Conservation (phyloP, 75 land plant genomes). For the Gnetum montanum region DNA sequence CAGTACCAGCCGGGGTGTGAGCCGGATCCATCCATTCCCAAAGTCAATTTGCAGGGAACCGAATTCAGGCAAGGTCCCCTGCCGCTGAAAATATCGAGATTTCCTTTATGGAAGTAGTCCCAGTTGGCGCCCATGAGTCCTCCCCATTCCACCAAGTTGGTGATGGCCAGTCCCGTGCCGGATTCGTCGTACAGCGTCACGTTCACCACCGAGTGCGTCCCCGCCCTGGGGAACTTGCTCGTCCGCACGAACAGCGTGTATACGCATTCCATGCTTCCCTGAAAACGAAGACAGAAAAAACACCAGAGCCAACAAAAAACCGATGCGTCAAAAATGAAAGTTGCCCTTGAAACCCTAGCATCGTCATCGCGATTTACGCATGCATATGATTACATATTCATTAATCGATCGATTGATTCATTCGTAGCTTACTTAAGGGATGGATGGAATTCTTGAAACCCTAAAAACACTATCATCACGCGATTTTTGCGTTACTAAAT, state of each 20-base stretch:
- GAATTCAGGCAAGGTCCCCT: background rate
- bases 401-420: too few relatives aligned
- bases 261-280: constrained; percentile 16
- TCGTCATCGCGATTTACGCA: too few relatives aligned
- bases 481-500: too few relatives aligned
- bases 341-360: too few relatives aligned
- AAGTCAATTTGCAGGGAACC: background rate
- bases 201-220: constrained; percentile 26
- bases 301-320: too few relatives aligned
- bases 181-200: constrained; percentile 11
- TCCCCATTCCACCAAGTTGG: constrained; percentile 23
- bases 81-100: constrained; percentile 28
- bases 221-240: constrained; percentile 16
- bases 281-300: too few relatives aligned
- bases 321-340: too few relatives aligned
- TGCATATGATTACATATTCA: too few relatives aligned
- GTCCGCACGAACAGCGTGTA: constrained; percentile 33
- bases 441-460: too few relatives aligned
- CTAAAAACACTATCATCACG: too few relatives aligned
- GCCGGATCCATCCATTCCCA: constrained; percentile 48
- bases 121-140: constrained; percentile 23
- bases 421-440: too few relatives aligned
- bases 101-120: constrained; percentile 35
- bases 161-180: constrained; percentile 3
- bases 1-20: constrained; percentile 63